Conservation (phyloP, 2,329 filamentous ascomycete species). For the Penicillium rolfsii region DNA sequence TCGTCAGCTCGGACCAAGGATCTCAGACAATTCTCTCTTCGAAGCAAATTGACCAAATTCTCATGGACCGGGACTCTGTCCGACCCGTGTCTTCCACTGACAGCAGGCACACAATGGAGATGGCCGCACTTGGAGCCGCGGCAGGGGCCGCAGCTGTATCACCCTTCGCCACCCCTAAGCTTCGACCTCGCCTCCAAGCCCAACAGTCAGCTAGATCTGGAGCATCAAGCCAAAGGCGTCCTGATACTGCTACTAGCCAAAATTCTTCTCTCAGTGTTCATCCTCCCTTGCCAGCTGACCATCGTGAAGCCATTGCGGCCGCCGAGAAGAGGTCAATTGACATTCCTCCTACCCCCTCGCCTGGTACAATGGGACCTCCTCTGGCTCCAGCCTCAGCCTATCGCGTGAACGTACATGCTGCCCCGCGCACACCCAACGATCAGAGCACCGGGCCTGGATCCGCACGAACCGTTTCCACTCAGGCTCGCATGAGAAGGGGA, state of each 20-base stretch:
- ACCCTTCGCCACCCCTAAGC: slow-evolving; percentile 44
- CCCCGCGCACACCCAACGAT: slow-evolving; percentile 66
- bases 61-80: slow-evolving; percentile 58
- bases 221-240: slow-evolving; percentile 56
- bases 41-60: slow-evolving; percentile 75
- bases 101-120: slow-evolving; percentile 36
- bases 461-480: slow-evolving; percentile 59
- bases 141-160: slow-evolving; percentile 25
- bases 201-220: slow-evolving; percentile 36
- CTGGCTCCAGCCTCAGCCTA: slow-evolving; percentile 76
- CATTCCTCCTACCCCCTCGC: slow-evolving; percentile 45
- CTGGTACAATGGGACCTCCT: slow-evolving; percentile 78
- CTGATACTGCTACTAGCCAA: slow-evolving; percentile 73
- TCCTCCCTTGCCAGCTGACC: slow-evolving; percentile 79
- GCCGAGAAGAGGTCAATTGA: slow-evolving; percentile 64
- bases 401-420: slow-evolving; percentile 51
- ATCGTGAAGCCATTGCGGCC: slow-evolving; percentile 81
- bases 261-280: slow-evolving; percentile 55
- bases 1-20: slow-evolving; percentile 66
- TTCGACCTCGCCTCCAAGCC: slow-evolving; percentile 34
- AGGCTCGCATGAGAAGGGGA: slow-evolving; percentile 54
- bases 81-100: slow-evolving; percentile 40
- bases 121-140: slow-evolving; percentile 22
- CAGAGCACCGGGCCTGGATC: slow-evolving; percentile 49
- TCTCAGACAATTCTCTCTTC: slow-evolving; percentile 85